Base-by-base conservation (phyloP, 805 yeast genomes). In the Candida awuae region DNA sequence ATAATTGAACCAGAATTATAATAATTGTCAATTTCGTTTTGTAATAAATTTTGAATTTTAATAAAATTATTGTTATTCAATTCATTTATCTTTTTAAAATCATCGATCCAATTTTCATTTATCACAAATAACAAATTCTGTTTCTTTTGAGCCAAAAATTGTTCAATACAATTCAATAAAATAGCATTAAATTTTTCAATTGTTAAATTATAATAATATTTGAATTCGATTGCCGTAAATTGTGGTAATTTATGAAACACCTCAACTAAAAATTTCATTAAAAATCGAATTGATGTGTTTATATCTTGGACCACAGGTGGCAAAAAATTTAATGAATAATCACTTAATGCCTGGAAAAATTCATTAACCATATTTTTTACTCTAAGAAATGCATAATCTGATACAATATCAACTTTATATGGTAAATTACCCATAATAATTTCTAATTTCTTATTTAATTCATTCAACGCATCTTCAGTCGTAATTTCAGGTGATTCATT, bases 371-470 rank as follows among this genome's bases (percentile, higher is more conserved):
- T 60, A 6, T 81, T 73, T 51, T 82, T 77, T 27, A 86, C 83
- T 41, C 95, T 67, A 41, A 82, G 60, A 55, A 75, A 85, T 4
- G 88, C 76, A 53, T 85, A 85, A 56, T 85, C 95, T 34, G 82
- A 74, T 27, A 71, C 66, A 8, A 70, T 66, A 49, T 83, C 87
- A 46, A 84, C 85, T 47, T 79, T 78, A 56, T 82, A 84, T 1
- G 95, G 95, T 47, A 86, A 59, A 43, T 70, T 67, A 8, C 56
- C 55, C 16, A 62, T 50, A 20, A 84, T 71, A 4, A 52, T 54
- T 16, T 66, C 54, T 34, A 72, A 61, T 50, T 77, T 74, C 6
- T 53, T 49, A 28, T 62, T 56, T 37, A 86, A 63, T 30, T 75
- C 63, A 9, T 59, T 64, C 8, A 80, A 54, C 6, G 83, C 71